Base-by-base conservation (phyloP, 768 basidiomycete species). In the Aureoboletus auriporus region DNA sequence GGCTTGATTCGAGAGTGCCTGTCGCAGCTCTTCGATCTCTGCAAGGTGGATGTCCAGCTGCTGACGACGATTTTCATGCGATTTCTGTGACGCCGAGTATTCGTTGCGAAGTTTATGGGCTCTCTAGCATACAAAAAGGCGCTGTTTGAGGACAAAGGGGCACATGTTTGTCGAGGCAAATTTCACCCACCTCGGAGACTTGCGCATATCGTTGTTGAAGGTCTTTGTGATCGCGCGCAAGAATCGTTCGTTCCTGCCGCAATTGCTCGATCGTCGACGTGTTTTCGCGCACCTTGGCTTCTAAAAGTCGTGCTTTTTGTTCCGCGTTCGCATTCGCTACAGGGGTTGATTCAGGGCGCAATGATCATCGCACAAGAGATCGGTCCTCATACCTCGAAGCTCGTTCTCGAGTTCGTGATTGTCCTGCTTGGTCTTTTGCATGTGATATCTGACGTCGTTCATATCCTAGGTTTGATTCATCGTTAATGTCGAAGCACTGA, bases 1-100 rank as follows among this genome's bases (percentile, higher is more conserved):
- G 4, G 77, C 77, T 45, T 83, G 80, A 47, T 75, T 71, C 13
- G 80, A 75, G 12, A 91, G 73, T 2, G 84, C 83, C 5, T 72
- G 75, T 34, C 80, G 79, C n/a, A 92, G 80, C 28, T 88, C 83
- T 4, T 86, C 83, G 49, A 93, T 84, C 64, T 93, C 89, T 14
- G 75, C 68, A 7, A 80, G 73, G 45, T 84, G 81, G 2, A 82
- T 67, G 59, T 90, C 88, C 31, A 93, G 79, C 51, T 89, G 80
- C 49, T 85, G 79, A 1, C 86, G 81, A 23, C 84, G 77, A 31
- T 79, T 74, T 52, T 89, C 83, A 56, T 92, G 89, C 8, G 83
- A 76, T 12, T 71, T 75, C 41, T 85, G 82, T 14, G 82, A 82
- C 0, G 72, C 64, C 8, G 77, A 70, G 50, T 84, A 80, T 49